Percentiles rank a stretch among this genome's conserved stretches.
These are phyloP conservation scores for Toxoplasma gondii DNA, from an alignment of 169 alveolate species.

Conservation along the genomic window DNA sequence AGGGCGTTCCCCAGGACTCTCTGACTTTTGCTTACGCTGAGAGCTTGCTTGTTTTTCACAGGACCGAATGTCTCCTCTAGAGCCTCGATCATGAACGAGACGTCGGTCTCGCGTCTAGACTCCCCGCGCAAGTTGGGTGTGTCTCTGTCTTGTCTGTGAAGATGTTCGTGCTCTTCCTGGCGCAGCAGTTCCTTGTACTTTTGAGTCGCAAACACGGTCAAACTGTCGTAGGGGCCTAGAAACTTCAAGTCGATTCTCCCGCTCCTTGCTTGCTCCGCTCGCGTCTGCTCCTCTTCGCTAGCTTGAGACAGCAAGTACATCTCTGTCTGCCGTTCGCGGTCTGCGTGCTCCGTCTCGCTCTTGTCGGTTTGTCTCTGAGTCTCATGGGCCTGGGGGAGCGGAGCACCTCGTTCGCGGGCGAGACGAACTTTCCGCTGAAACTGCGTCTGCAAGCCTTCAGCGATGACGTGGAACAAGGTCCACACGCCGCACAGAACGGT, in stretches of 20 bases:
- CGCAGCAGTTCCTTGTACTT: neutral
- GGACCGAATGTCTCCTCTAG: neutral
- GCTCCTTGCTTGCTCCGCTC: neutral
- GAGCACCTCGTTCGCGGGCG: neutral
- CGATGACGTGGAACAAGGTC: constrained; percentile 59
- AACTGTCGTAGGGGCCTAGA: neutral
- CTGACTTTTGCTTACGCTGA: neutral
- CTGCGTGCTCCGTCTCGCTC: neutral
- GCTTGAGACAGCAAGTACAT: neutral
- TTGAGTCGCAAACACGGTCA: neutral
- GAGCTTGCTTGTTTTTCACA: neutral
- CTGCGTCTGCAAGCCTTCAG: constrained; percentile 46
- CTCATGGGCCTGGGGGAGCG: neutral
- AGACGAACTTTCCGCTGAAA: neutral
- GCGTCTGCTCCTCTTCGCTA: neutral
- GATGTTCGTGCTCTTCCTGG: neutral
- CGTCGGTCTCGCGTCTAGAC: neutral
- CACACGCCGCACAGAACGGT: constrained; percentile 64
- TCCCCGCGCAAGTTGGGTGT: neutral
- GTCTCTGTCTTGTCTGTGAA: too few relatives aligned
- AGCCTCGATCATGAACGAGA: neutral
- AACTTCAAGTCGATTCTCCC: neutral
- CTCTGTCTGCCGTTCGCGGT: neutral
- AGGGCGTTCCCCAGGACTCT: too few relatives aligned
- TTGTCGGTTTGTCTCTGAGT: neutral